Evolutionary conservation across 495 filamentous ascomycete genomes (phyloP).

Genomic region (Tuber magnatum): DNA sequence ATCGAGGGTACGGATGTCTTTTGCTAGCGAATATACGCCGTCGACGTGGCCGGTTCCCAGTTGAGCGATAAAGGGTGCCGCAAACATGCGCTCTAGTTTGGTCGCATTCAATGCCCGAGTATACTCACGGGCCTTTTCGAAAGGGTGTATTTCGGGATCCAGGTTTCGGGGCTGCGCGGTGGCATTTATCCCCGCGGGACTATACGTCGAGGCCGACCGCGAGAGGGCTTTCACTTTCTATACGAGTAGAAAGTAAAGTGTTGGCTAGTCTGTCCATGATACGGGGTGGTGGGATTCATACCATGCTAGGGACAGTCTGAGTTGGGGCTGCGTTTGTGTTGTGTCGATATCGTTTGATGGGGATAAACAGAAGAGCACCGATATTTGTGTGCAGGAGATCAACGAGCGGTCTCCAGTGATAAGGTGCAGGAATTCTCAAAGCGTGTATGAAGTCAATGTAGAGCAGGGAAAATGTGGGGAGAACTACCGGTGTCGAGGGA

Average conservation of each 20-base stretch:
- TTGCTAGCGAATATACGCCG: conserved; percentile 71
- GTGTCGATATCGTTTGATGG: not conserved
- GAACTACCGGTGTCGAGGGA: not conserved
- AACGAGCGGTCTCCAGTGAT: not conserved
- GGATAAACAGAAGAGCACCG: not conserved
- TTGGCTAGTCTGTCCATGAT: not conserved
- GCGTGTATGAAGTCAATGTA: not conserved
- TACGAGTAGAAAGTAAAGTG: not conserved
- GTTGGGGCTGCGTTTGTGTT: not conserved
- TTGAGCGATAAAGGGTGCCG: conserved; percentile 80
- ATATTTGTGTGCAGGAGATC: not conserved
- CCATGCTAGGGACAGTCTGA: not conserved
- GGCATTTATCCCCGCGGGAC: conserved; percentile 69
- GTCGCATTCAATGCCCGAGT: conserved; percentile 80
- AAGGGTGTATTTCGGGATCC: conserved; percentile 87
- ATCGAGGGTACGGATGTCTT: conserved; percentile 61
- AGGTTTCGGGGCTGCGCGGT: conserved; percentile 74
- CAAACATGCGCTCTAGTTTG: conserved; percentile 93
- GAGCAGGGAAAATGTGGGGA: not conserved
- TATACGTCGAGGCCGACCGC: conserved; percentile 65
- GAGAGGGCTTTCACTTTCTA: conserved; percentile 92
- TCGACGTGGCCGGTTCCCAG: conserved; percentile 89
- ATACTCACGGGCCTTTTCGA: conserved; percentile 90
- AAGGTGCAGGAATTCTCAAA: not conserved
- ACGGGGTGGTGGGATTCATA: not conserved